These are phyloP conservation scores for Diutina neorugosa DNA, from an alignment of 1,139 yeast genomes.

Conservation along the genomic window DNA sequence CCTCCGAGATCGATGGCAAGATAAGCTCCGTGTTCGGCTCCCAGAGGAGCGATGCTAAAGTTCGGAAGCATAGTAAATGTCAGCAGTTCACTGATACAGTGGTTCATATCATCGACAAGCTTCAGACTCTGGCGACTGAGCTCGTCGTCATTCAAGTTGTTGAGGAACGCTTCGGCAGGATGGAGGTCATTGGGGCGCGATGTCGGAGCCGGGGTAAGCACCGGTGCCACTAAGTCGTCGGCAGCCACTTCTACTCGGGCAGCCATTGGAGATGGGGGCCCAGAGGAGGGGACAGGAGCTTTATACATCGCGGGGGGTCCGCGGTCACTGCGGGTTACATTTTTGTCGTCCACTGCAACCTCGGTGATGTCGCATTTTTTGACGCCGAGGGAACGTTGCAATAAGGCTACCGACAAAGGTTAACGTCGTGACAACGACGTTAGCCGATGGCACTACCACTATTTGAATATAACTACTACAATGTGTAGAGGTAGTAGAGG, in stretches of 20 bases:
- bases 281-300: not conserved
- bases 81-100: slow-evolving; percentile 18
- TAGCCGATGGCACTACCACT: too few relatives aligned
- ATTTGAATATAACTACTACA: too few relatives aligned
- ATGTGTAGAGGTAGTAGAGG: too few relatives aligned
- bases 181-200: not conserved
- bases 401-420: not conserved
- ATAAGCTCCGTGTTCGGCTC: slow-evolving; percentile 29
- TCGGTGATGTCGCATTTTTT: not conserved
- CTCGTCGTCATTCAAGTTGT: slow-evolving; percentile 6
- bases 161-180: not conserved
- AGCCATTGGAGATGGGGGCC: not conserved
- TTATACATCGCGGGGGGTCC: not conserved
- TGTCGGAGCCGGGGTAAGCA: not conserved
- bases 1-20: slow-evolving; percentile 47
- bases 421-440: not conserved
- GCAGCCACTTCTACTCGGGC: not conserved
- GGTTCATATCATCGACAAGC: slow-evolving; percentile 11
- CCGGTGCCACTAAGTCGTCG: not conserved
- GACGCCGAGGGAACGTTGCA: not conserved
- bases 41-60: slow-evolving; percentile 28
- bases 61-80: slow-evolving; percentile 37
- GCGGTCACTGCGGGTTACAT: not conserved
- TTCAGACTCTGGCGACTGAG: slow-evolving; percentile 6
- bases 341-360: not conserved